Evolutionary conservation across 1,284 basidiomycete species (phyloP).

Genomic region (Fomes fomentarius): DNA sequence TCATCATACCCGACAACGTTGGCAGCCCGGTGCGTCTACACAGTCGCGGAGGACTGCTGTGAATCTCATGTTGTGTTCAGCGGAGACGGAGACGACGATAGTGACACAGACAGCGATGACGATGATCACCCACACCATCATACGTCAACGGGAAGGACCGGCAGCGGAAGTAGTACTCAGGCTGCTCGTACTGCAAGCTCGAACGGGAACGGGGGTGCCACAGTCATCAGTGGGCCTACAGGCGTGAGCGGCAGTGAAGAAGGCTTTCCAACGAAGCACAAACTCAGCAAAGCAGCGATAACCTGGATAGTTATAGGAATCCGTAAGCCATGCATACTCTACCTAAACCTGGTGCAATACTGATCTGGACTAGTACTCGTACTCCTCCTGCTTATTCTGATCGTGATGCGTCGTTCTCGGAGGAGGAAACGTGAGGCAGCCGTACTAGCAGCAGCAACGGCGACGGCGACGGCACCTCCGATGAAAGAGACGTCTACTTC

Average conservation of each 20-base stretch:
- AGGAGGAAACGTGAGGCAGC: constrained; percentile 10
- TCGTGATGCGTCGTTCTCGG: constrained; percentile 18
- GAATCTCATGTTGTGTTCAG: neutral
- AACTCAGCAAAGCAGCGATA: constrained; percentile 25
- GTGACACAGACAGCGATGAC: constrained; percentile 13
- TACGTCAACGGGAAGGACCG: too few species aligned
- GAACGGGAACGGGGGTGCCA: too few species aligned
- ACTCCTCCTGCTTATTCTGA: constrained; percentile 20
- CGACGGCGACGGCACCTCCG: neutral
- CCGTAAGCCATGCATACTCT: constrained; percentile 19
- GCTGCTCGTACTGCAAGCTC: too few species aligned
- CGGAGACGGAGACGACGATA: constrained; percentile 12
- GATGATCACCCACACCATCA: constrained; percentile 5
- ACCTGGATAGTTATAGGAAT: constrained; percentile 33
- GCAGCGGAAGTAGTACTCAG: too few species aligned
- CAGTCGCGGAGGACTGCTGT: neutral
- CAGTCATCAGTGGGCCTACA: neutral
- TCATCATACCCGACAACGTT: neutral
- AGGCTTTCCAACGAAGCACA: neutral
- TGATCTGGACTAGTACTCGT: constrained; percentile 7
- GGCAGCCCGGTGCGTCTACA: neutral
- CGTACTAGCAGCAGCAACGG: neutral
- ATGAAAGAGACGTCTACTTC: constrained; percentile 11
- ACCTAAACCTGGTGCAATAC: neutral
- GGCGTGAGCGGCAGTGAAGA: neutral